Conservation (phyloP, 78 protist species). For the Dictyostelium brefeldianum region DNA sequence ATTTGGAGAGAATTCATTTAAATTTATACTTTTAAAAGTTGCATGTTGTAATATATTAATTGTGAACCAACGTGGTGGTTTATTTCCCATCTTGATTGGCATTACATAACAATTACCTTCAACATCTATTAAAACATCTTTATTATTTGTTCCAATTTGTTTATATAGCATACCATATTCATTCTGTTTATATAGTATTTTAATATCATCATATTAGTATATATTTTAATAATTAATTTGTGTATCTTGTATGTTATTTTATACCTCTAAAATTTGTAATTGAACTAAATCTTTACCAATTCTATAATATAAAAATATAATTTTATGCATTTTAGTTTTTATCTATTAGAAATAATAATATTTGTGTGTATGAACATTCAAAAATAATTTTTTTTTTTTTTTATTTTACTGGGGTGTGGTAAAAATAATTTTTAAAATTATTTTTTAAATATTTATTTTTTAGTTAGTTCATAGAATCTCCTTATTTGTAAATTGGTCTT, state of each 20-base stretch:
- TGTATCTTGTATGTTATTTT: too few species aligned
- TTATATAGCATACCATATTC: constrained; percentile 22
- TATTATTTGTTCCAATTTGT: background rate
- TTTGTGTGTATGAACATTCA: too few species aligned
- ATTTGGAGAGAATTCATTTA: background rate
- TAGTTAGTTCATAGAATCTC: too few species aligned
- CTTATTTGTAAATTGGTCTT: too few species aligned
- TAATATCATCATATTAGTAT: too few species aligned
- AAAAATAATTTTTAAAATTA: too few species aligned
- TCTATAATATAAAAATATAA: constrained; percentile 15
- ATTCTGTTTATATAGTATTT: background rate
- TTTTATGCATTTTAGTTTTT: constrained; percentile 6
- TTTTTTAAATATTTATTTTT: too few species aligned
- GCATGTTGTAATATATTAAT: background rate
- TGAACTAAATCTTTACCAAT: background rate
- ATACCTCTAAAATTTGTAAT: constrained; percentile 1
- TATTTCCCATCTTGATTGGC: constrained; percentile 26
- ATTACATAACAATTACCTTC: constrained; percentile 8
- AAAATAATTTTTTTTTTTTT: too few species aligned
- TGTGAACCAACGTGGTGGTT: constrained; percentile 21
- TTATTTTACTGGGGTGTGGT: too few species aligned
- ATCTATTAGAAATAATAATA: too few species aligned
- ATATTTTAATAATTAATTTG: too few species aligned
- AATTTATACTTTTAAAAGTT: background rate
- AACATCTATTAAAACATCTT: constrained; percentile 19